These are phyloP conservation scores for Colletotrichum sp. DNA, from an alignment of 2,329 filamentous ascomycete species.

Conservation along the genomic window DNA sequence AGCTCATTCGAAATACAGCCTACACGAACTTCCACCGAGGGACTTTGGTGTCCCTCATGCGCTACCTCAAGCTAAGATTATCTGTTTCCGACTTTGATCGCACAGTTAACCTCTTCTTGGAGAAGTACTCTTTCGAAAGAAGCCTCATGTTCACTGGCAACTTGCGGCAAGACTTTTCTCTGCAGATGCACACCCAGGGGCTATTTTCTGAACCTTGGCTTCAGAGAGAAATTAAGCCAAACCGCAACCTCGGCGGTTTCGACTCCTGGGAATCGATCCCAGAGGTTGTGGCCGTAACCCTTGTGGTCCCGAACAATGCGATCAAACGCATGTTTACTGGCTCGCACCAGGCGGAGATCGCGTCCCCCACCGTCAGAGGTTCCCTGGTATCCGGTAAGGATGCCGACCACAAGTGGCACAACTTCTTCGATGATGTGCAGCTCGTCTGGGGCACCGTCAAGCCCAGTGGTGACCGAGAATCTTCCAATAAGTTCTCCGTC, in stretches of 20 bases:
- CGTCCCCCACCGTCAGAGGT: slow-evolving; percentile 34
- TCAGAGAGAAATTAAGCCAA: slow-evolving; percentile 22
- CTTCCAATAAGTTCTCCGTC: slow-evolving; percentile 35
- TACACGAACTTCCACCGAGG: slow-evolving; percentile 41
- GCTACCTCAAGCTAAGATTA: slow-evolving; percentile 37
- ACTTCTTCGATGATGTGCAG: slow-evolving; percentile 45
- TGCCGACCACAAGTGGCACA: slow-evolving; percentile 33
- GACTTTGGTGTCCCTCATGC: slow-evolving; percentile 44
- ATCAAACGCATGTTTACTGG: slow-evolving; percentile 32
- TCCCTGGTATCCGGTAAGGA: slow-evolving; percentile 30
- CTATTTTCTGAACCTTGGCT: slow-evolving; percentile 38
- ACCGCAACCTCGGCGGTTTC: slow-evolving; percentile 30
- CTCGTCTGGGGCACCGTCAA: slow-evolving; percentile 44
- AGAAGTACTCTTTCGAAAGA: slow-evolving; percentile 34
- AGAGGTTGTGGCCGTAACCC: slow-evolving; percentile 38
- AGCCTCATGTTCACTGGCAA: slow-evolving; percentile 33
- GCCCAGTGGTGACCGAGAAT: slow-evolving; percentile 25
- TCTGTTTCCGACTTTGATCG: slow-evolving; percentile 35
- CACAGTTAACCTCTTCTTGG: slow-evolving; percentile 33
- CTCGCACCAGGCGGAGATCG: slow-evolving; percentile 12
- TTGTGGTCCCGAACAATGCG: slow-evolving; percentile 35
- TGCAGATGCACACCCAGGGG: slow-evolving; percentile 40
- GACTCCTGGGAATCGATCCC: slow-evolving; percentile 43
- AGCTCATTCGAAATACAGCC: slow-evolving; percentile 3
- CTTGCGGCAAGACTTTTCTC: slow-evolving; percentile 38